phyloP scores from a whole-genome alignment of 805 yeast genomes.

The Zygosaccharomyces rouxii region DNA sequence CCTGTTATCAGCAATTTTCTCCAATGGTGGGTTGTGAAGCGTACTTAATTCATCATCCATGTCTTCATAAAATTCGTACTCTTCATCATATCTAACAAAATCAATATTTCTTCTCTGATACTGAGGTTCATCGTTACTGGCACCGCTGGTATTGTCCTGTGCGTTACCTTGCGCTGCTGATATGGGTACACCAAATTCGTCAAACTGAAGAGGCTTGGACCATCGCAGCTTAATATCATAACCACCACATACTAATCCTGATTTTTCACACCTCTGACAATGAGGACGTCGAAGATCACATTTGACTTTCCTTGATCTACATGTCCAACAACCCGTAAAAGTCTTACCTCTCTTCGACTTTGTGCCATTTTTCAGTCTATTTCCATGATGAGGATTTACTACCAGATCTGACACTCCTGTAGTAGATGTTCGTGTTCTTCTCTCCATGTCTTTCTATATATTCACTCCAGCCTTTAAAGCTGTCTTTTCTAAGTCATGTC shows the following conservation, averaged over 20 bases:
- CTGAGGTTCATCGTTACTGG: conserved; percentile 41
- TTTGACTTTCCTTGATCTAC: conserved; percentile 72
- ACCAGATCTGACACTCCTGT: not conserved
- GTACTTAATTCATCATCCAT: conserved; percentile 62
- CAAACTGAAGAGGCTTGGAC: conserved; percentile 53
- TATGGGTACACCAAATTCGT: conserved; percentile 38
- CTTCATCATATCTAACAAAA: conserved; percentile 66
- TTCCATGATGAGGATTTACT: not conserved
- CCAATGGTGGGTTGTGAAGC: conserved; percentile 45
- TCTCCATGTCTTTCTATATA: not conserved
- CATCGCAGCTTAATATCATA: conserved; percentile 78
- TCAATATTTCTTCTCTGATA: conserved; percentile 69
- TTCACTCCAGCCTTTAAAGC: not conserved
- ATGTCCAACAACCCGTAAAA: conserved; percentile 85
- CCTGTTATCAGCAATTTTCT: conserved; percentile 38
- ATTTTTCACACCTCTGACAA: conserved; percentile 66
- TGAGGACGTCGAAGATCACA: conserved; percentile 71
- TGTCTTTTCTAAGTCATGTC: not conserved
- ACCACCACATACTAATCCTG: conserved; percentile 71
- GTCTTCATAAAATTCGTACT: conserved; percentile 71
- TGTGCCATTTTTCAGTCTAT: not conserved
- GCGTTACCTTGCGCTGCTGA: conserved; percentile 12
- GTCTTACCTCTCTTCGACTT: conserved; percentile 51
- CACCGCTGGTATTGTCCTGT: conserved; percentile 10
- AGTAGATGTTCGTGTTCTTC: not conserved